Evolutionary conservation across 129 eudicot species (phyloP), one percentile per base, ranked within the genome.

Genomic region (Helianthus tuberosus): DNA sequence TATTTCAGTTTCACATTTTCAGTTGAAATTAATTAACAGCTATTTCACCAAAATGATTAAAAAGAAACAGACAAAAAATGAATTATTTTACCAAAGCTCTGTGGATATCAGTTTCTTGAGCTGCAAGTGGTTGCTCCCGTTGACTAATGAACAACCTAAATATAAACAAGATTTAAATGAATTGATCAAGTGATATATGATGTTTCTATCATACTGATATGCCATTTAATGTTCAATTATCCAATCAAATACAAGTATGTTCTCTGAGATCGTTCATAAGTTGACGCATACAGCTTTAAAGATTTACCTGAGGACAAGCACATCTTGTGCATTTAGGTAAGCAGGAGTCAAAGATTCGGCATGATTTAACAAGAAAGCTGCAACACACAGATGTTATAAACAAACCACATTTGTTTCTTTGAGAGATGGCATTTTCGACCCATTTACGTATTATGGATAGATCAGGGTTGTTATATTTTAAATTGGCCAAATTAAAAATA

Each of bases 301-400:
- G 43, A 69, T 51, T 77, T 68, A 92, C 97, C 93, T 92, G 59
- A 93, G 79, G 50, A 85, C 90, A 66, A 84, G 84, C 69, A 84
- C 84, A 80, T 93, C 95, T 9, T 89, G 95, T 58, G 82, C 84
- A 65, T 62, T 78, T 60, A 89, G 54, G 78, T 69, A 93, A 43
- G 77, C 54, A 57, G 90, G 92, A 74, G 79, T 81, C 73, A 89
- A 74, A 66, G 95, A 93, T 67, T 83, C 87, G 16, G 98, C 96
- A 84, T 89, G 95, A 74, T 83, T 69, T 78, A 84, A 75, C 62
- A 93, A 71, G 35, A 90, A 87, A 84, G 90, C 96, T 93, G 76
- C 79, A 86, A 80, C 69, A 71, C 14, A 69, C 80, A 84, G 48
- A 62, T 43, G 15, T 41, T 48, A 27, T 68, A 53, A 61, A 27